Evolutionary conservation across 2,329 filamentous ascomycete species (phyloP).

Genomic region (Chalara sp.): DNA sequence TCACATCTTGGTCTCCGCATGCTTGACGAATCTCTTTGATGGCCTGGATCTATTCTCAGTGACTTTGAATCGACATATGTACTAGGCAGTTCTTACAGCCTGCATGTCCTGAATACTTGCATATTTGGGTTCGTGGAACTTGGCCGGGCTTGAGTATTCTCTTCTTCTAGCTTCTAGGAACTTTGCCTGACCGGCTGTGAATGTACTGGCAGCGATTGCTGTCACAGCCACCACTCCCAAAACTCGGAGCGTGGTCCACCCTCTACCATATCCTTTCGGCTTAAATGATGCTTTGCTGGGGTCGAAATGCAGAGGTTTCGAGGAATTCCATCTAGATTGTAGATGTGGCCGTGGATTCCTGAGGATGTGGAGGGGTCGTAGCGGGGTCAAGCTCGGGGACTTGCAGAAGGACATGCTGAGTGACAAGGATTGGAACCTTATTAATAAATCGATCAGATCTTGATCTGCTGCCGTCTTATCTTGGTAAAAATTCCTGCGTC

Average conservation of each 20-base stretch:
- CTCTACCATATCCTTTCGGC: neutral
- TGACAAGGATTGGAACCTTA: neutral
- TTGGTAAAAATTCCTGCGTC: too few relatives aligned
- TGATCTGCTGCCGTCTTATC: neutral
- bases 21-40: conserved; percentile 45
- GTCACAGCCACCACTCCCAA: conserved; percentile 17
- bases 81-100: conserved; percentile 30
- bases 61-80: neutral
- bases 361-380: too few relatives aligned
- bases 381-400: conserved; percentile 1
- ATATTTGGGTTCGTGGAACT: conserved; percentile 32
- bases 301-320: too few relatives aligned
- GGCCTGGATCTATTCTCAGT: conserved; percentile 34
- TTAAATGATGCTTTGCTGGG: neutral
- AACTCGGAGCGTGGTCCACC: conserved; percentile 20
- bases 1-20: conserved; percentile 45
- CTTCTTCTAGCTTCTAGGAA: conserved; percentile 8
- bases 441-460: neutral
- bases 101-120: conserved; percentile 44
- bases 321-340: too few relatives aligned
- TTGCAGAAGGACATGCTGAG: neutral
- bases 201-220: conserved; percentile 11
- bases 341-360: too few relatives aligned
- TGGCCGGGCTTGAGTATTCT: conserved; percentile 23
- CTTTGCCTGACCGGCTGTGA: conserved; percentile 11